Evolutionary conservation across 2,329 filamentous ascomycete genomes (phyloP), one percentile per base, ranked within the genome.

Genomic region (Trichoderma harzianum): DNA sequence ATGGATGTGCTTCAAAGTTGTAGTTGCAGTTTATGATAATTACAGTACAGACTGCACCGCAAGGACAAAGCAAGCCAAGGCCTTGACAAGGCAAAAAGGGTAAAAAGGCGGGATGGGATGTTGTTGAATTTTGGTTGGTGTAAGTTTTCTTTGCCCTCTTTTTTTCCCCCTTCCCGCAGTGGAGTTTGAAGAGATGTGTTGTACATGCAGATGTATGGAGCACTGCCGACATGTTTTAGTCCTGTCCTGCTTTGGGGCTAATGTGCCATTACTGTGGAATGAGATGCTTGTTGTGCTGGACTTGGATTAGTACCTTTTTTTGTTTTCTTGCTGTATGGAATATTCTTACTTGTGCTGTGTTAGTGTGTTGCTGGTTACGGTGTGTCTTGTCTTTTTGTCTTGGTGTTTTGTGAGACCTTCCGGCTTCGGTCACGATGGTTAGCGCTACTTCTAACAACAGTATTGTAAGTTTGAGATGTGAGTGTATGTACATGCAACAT

Each of bases 141-240:
- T 53, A 21, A n/a, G 34, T 36, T 51, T 51, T 63, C 11, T 64
- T 36, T n/a, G 36, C 36, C n/a, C 6, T n/a, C 16, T 51, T 58
- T 57, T 43, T 12, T 32, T n/a, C 2, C 3, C n/a, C 5, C 14
- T 28, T 30, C 34, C 34, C 36, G 55, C 7, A 10, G 66, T 69
- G 66, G 66, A 61, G 66, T 69, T 69, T 47, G 51, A 43, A 47
- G 55, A 69, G 55, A 69, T 69, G 66, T 61, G 66, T 69, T 69
- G 66, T 69, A 69, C 66, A 69, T 69, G 55, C 66, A 69, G 28
- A 39, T 39, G 39, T 43, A 69, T 69, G 66, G 65, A 68, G 65
- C 24, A 53, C 12, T 69, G 28, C 64, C 64, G 64, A 55, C 64
- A 39, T 57, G 8, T 24, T 24, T 53, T 67, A 34, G 47, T 7